Evolutionary conservation across 179 eudicot genomes (phyloP).

Genomic region (Patellifolia procumbens): DNA sequence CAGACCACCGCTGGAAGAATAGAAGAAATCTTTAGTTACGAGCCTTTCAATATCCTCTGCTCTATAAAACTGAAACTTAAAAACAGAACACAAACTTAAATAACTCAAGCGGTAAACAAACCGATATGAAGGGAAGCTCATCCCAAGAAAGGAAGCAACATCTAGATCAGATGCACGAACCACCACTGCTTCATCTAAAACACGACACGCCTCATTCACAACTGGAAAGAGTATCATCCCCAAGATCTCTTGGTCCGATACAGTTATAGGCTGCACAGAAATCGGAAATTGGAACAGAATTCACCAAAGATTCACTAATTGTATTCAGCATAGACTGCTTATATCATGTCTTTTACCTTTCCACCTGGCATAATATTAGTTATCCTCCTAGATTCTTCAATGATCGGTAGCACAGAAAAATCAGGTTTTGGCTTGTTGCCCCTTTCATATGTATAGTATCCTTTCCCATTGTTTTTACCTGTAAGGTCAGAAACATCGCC

Average conservation of each 20-base stretch:
- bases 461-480: slow-evolving; percentile 95
- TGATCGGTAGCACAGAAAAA: slow-evolving; percentile 62
- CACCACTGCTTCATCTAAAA: slow-evolving; percentile 83
- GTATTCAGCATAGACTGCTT: not conserved
- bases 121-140: slow-evolving; percentile 98
- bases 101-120: slow-evolving; percentile 36
- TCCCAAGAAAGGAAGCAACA: slow-evolving; percentile 88
- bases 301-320: slow-evolving; percentile 15
- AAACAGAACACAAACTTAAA: not conserved
- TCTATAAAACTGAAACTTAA: not conserved
- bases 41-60: not conserved
- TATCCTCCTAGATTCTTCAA: slow-evolving; percentile 77
- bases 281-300: not conserved
- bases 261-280: slow-evolving; percentile 65
- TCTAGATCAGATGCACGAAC: slow-evolving; percentile 97
- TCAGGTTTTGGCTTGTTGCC: slow-evolving; percentile 95
- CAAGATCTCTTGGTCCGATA: slow-evolving; percentile 82
- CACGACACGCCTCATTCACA: slow-evolving; percentile 97
- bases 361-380: slow-evolving; percentile 76
- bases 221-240: slow-evolving; percentile 94
- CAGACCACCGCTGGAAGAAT: slow-evolving; percentile 78
- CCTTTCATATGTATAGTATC: slow-evolving; percentile 80
- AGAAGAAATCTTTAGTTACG: slow-evolving; percentile 20
- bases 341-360: slow-evolving; percentile 54
- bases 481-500: slow-evolving; percentile 16